Evolutionary conservation across 2,329 filamentous ascomycete species (phyloP), one percentile per base, ranked within the genome.

Genomic region (Ambrosiella cleistominuta): DNA sequence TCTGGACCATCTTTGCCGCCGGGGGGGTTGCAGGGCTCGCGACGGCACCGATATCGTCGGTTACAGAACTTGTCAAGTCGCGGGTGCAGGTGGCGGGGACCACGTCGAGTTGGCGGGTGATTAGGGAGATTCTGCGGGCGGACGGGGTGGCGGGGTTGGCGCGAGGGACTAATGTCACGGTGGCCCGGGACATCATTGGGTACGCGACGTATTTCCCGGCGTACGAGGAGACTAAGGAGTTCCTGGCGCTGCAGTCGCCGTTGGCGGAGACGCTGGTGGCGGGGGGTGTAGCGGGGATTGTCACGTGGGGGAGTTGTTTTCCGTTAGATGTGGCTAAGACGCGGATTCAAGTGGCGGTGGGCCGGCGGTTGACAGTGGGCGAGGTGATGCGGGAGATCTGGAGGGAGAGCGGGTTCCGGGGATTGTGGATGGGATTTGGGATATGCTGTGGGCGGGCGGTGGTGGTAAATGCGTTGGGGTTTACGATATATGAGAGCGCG

Each of bases 151-250:
- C 76, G 44, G 90, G 89, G 0, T 70, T 96, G 19, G 96, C 95
- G 67, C 78, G 82, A 62, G 91, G 89, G 17, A 91, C 91, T 17
- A 74, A 72, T 0, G 81, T 96, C 13, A 97, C 91, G 0, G 87
- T 85, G 57, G 67, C 91, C 45, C 77, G 91, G 54, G 91, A 97
- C 70, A 84, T 85, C 60, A 79, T 96, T 58, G 91, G 91, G n/a
- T 97, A 96, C 70, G 91, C 90, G 0, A 96, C 96, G 69, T 97
- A 96, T 67, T 97, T 97, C 69, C 95, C 86, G 86, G 85, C 85
- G 1, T 97, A 96, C 66, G 86, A 94, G 69, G 72, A 90, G 60
- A 80, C 76, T 62, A 88, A 84, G 62, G 76, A 79, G 40, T 72
- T 74, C 57, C 74, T 82, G 68, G 57, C 64, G 12, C 63, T 64